Base-by-base conservation (phyloP, 495 filamentous ascomycete genomes). In the Neurospora sp. region DNA sequence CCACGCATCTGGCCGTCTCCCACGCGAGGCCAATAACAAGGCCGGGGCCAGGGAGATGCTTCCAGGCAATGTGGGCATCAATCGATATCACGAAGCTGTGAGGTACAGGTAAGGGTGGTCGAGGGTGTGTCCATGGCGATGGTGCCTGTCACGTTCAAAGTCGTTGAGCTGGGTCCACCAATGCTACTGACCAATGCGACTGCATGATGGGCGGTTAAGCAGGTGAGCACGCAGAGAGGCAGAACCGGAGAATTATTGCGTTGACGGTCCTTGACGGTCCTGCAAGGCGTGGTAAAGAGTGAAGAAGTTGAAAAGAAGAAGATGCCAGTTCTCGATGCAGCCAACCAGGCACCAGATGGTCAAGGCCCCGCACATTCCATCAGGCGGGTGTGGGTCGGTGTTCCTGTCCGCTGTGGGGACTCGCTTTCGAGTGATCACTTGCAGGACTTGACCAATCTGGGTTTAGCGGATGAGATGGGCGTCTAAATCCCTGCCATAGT, bases 151-250 rank as follows among this genome's bases (percentile, higher is more conserved):
- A 74, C 73, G 16, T 70, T 71, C 71, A 37, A 35, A 9, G 23
- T 66, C 27, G 54, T 66, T 66, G 54, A 66, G 11, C 46, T 18
- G 74, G 39, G 72, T 77, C 74, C 41, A 76, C 74, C 60, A 74
- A 74, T 76, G 74, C 74, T 73, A 77, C 75, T 70, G 70, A 76
- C 72, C 75, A 77, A 74, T 75, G 76, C 78, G 76, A 75, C 82
- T 84, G 83, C 82, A 83, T 69, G 77, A 74, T 81, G 82, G 83
- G 84, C 84, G 84, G 84, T 77, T 86, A 86, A 81, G 76, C 75
- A 75, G 69, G 27, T 66, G 54, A 18, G 6, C 54, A 66, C 27
- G n/a, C n/a, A n/a, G n/a, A n/a, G n/a, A n/a, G n/a, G n/a, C 54
- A 66, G 27, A 66, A 66, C 27, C 54, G 54, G 54, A 66, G 54